These are phyloP conservation scores for Hydnum rufescens DNA, from an alignment of 768 basidiomycete genomes.

Conservation along the genomic window DNA sequence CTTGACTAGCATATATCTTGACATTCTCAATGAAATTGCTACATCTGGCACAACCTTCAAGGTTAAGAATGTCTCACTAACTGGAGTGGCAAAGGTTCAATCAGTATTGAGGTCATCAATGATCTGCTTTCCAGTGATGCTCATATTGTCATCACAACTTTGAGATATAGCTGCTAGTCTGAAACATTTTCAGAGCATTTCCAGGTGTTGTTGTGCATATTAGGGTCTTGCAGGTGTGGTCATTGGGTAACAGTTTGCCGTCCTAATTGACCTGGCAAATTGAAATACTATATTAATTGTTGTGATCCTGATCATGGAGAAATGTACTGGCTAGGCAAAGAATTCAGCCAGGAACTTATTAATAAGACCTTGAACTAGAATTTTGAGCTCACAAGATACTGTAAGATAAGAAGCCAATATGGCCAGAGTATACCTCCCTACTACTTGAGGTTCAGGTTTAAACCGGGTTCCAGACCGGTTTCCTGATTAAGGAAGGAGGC, in stretches of 20 bases:
- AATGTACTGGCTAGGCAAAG: too few species aligned
- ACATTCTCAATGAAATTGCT: slow-evolving; percentile 93
- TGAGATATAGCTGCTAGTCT: slow-evolving; percentile 83
- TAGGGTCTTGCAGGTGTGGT: slow-evolving; percentile 95
- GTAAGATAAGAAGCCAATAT: too few species aligned
- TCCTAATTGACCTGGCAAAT: too few species aligned
- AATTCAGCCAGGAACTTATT: too few species aligned
- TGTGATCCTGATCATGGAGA: too few species aligned
- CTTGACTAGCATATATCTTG: slow-evolving; percentile 85
- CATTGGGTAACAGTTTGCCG: slow-evolving; percentile 45
- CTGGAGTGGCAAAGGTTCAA: slow-evolving; percentile 97
- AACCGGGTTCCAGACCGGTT: too few species aligned
- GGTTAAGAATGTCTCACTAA: slow-evolving; percentile 95
- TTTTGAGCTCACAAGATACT: too few species aligned
- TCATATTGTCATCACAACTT: slow-evolving; percentile 93
- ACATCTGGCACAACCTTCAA: slow-evolving; percentile 97
- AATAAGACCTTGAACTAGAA: too few species aligned
- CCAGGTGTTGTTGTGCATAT: slow-evolving; percentile 98
- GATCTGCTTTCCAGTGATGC: slow-evolving; percentile 92
- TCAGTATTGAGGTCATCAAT: slow-evolving; percentile 93
- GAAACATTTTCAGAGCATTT: slow-evolving; percentile 95
- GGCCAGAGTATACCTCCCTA: too few species aligned
- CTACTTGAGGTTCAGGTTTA: too few species aligned
- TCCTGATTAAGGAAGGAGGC: too few species aligned
- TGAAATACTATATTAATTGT: too few species aligned